Evolutionary conservation across 179 eudicot species (phyloP).

Genomic region (Vitellaria paradoxa): DNA sequence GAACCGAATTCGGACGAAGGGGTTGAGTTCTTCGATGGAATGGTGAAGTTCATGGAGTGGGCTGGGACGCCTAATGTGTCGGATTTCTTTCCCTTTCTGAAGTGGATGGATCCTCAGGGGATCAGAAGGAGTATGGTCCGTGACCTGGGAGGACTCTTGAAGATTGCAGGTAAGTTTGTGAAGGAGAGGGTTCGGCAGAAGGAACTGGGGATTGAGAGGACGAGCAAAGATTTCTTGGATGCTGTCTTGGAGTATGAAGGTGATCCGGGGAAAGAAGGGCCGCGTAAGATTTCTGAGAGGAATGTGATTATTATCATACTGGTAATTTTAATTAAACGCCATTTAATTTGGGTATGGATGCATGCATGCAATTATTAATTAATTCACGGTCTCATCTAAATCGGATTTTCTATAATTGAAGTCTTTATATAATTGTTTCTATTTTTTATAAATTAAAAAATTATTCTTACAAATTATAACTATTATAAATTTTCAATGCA

Average conservation of each 20-base stretch:
- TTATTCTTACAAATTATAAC: too few relatives aligned
- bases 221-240: conserved; percentile 16
- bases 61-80: conserved; percentile 17
- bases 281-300: background rate
- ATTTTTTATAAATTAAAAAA: too few relatives aligned
- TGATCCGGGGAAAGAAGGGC: conserved; percentile 17
- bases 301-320: conserved; percentile 13
- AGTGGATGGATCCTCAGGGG: conserved; percentile 11
- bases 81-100: conserved; percentile 18
- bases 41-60: conserved; percentile 11
- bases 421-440: background rate
- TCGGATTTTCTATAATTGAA: too few relatives aligned
- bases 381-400: too few relatives aligned
- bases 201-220: background rate
- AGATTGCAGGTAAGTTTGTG: conserved; percentile 7
- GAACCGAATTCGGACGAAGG: conserved; percentile 9
- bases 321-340: background rate
- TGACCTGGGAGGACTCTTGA: conserved; percentile 9
- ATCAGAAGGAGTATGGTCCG: conserved; percentile 8
- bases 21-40: conserved; percentile 16
- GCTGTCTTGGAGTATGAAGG: conserved; percentile 19
- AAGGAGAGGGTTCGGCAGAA: conserved; percentile 16
- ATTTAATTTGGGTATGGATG: too few relatives aligned
- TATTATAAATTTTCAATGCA: too few relatives aligned
- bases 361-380: too few relatives aligned